phyloP scores from a whole-genome alignment of 768 basidiomycete genomes.

The Kwoniella dejecticola region DNA sequence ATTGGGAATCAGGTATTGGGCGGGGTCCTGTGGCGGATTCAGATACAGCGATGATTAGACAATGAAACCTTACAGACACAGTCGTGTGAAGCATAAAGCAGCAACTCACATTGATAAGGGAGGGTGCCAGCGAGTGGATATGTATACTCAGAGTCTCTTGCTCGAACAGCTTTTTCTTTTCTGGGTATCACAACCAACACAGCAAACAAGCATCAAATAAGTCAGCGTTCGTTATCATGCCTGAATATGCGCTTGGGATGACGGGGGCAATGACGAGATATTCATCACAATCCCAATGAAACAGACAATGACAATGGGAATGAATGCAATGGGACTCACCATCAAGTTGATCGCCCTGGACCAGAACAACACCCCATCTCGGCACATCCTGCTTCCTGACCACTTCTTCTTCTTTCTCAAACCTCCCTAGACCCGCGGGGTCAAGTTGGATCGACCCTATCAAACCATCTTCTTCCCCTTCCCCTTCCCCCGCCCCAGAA shows the following conservation, averaged over 20 bases:
- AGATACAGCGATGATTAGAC: not conserved
- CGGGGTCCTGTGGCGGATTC: constrained; percentile 36
- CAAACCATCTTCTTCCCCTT: not conserved
- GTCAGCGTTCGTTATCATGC: too few species aligned
- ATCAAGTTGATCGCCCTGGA: constrained; percentile 32
- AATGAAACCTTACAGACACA: not conserved
- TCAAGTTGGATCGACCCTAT: not conserved
- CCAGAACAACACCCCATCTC: constrained; percentile 42
- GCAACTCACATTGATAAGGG: constrained; percentile 34
- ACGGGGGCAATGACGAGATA: too few species aligned
- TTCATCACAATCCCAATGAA: too few species aligned
- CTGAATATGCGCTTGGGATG: too few species aligned
- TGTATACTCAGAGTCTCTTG: constrained; percentile 33
- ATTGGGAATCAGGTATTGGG: constrained; percentile 41
- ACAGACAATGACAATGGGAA: too few species aligned
- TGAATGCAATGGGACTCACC: too few species aligned
- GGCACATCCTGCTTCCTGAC: constrained; percentile 13
- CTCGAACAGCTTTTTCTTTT: constrained; percentile 40
- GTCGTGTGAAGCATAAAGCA: not conserved
- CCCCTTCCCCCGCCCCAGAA: constrained; percentile 20
- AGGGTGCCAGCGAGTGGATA: constrained; percentile 43
- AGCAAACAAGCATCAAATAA: not conserved
- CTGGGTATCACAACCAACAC: constrained; percentile 2
- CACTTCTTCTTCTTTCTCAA: constrained; percentile 20
- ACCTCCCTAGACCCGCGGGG: too few species aligned